Percentiles rank a stretch among this genome's conserved stretches.
Evolutionary conservation across 768 basidiomycete genomes (phyloP).

Genomic region (Coprinopsis marcescibilis): DNA sequence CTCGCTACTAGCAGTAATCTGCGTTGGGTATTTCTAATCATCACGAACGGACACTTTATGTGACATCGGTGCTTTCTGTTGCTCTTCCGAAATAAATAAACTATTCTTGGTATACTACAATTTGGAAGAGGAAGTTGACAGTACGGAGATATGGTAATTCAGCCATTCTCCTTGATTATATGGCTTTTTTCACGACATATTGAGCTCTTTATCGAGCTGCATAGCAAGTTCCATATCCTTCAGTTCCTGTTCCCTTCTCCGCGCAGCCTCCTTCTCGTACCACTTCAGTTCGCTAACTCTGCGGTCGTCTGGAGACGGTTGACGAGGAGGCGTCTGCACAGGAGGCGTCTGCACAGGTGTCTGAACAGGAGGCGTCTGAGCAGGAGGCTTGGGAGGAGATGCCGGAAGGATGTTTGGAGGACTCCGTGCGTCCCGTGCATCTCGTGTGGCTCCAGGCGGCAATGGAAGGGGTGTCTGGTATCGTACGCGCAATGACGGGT

Average conservation of each 20-base stretch:
- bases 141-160: too few relatives aligned
- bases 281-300: conserved; percentile 27
- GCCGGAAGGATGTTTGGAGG: conserved; percentile 13
- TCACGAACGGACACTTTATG: too few relatives aligned
- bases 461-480: conserved; percentile 53
- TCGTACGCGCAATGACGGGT: conserved; percentile 39
- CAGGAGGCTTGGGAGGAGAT: conserved; percentile 1
- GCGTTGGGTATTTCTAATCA: too few relatives aligned
- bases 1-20: too few relatives aligned
- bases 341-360: conserved; percentile 14
- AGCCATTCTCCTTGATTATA: too few relatives aligned
- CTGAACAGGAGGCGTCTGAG: conserved; percentile 6
- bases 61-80: too few relatives aligned
- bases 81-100: too few relatives aligned
- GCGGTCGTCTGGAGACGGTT: conserved; percentile 23
- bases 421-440: conserved; percentile 6
- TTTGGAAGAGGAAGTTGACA: too few relatives aligned
- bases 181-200: too few relatives aligned
- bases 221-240: conserved; percentile 45
- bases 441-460: conserved; percentile 29
- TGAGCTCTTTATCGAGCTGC: conserved; percentile 50
- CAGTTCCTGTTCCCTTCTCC: conserved; percentile 33
- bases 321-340: conserved; percentile 12
- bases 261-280: conserved; percentile 34
- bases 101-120: too few relatives aligned